Conservation (phyloP, 2,329 filamentous ascomycete species). For the Trichophyton schoenleinii region DNA sequence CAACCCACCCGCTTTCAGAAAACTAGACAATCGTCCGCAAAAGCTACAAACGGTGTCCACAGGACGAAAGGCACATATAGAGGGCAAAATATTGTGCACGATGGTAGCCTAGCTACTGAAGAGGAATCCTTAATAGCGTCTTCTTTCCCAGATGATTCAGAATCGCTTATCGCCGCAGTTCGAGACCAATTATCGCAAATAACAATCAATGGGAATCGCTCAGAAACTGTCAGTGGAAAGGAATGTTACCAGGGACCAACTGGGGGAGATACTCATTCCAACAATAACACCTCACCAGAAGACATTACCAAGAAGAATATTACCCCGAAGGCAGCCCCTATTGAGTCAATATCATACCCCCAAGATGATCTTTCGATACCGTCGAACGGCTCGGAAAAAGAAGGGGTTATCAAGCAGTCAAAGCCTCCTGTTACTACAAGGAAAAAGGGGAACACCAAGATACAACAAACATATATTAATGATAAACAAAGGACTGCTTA, state of each 20-base stretch:
- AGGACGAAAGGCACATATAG: background rate
- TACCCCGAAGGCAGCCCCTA: background rate
- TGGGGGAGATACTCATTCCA: too few species aligned
- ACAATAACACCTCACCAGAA: background rate
- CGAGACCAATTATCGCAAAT: background rate
- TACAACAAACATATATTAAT: slow-evolving; percentile 23
- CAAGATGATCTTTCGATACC: background rate
- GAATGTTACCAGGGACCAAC: background rate
- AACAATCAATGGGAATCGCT: background rate
- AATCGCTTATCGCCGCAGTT: background rate
- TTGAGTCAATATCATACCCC: background rate
- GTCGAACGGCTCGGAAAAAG: background rate
- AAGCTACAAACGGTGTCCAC: background rate
- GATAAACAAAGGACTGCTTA: slow-evolving; percentile 26
- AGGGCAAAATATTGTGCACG: background rate
- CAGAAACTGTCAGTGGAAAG: background rate
- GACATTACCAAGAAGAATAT: background rate
- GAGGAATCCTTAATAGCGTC: background rate
- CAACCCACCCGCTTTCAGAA: background rate
- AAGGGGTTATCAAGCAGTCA: background rate
- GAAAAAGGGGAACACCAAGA: slow-evolving; percentile 10
- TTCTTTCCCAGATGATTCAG: background rate
- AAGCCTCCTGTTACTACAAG: background rate
- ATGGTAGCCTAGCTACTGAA: too few species aligned
- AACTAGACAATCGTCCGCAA: background rate